These are phyloP conservation scores for Balamuthia mandrillaris DNA, from an alignment of 208 protist species.

Conservation along the genomic window DNA sequence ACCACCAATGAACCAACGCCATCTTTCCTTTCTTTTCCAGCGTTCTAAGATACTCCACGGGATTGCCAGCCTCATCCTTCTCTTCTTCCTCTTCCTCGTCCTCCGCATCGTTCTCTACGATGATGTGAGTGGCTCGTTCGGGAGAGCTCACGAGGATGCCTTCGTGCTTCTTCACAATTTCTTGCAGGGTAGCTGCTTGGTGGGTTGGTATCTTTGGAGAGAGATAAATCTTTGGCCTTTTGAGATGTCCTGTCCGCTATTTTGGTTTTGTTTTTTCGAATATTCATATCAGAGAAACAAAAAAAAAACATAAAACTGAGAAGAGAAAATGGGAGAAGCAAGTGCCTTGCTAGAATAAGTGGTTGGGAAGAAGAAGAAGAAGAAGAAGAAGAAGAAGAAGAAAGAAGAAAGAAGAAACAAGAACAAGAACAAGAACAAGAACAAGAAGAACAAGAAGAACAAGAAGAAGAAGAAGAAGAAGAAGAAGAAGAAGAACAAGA, in stretches of 20 bases:
- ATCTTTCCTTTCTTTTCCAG: conserved; percentile 29
- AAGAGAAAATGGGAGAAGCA: too few species aligned
- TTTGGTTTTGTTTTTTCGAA: too few species aligned
- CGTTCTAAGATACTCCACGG: conserved; percentile 47
- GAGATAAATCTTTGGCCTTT: background rate
- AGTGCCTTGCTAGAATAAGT: too few species aligned
- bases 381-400: background rate
- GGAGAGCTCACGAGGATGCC: background rate
- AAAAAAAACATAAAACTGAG: too few species aligned
- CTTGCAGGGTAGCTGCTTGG: background rate
- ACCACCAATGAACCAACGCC: conserved; percentile 54
- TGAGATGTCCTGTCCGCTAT: background rate
- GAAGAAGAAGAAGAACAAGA: too few species aligned
- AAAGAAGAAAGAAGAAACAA: background rate
- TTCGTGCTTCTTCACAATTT: background rate
- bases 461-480: too few species aligned
- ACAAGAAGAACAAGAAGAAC: too few species aligned
- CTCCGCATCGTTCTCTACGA: background rate
- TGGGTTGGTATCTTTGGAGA: background rate
- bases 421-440: too few species aligned
- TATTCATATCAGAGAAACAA: too few species aligned
- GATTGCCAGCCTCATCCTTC: too few species aligned
- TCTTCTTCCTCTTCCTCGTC: background rate
- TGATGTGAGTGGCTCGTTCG: background rate
- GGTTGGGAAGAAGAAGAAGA: conserved; percentile 43